Evolutionary conservation across 805 yeast genomes (phyloP).

Genomic region (Candida jianshihensis): DNA sequence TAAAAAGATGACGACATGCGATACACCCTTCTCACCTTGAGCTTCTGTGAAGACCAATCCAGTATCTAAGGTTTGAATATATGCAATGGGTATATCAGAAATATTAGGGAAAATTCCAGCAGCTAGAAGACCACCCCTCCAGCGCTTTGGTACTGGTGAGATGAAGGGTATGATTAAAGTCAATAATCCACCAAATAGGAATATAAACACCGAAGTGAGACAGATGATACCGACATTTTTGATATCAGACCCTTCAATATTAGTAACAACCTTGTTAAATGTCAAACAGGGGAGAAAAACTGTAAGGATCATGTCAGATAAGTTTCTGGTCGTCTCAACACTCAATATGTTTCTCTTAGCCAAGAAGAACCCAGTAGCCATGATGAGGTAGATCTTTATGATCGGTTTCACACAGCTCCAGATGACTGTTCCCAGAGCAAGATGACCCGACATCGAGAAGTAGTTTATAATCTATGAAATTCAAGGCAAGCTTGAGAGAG

Average conservation of each 20-base stretch:
- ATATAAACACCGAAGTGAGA: constrained; percentile 38
- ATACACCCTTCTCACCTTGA: constrained; percentile 65
- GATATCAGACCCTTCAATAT: constrained; percentile 61
- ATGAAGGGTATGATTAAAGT: constrained; percentile 30
- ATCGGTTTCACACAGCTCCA: constrained; percentile 83
- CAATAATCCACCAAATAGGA: constrained; percentile 37
- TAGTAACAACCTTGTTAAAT: constrained; percentile 63
- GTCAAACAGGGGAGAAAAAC: constrained; percentile 71
- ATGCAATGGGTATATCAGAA: constrained; percentile 82
- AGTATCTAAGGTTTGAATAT: constrained; percentile 61
- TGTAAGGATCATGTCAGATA: constrained; percentile 62
- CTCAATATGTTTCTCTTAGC: constrained; percentile 58
- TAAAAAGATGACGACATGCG: constrained; percentile 69
- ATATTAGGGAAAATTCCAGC: constrained; percentile 76
- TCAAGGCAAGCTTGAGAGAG: no score
- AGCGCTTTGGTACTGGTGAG: constrained; percentile 59
- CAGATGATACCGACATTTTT: constrained; percentile 62
- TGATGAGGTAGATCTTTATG: constrained; percentile 69
- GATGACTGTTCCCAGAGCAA: constrained; percentile 53
- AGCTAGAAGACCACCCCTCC: constrained; percentile 70
- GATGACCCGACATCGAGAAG: not conserved
- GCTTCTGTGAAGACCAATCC: constrained; percentile 47
- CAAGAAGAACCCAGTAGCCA: constrained; percentile 57
- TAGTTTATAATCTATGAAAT: no score
- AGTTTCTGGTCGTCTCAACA: constrained; percentile 60